Base-by-base conservation (phyloP, 176 grass and related monocot genomes). In the Oryza nivara region DNA sequence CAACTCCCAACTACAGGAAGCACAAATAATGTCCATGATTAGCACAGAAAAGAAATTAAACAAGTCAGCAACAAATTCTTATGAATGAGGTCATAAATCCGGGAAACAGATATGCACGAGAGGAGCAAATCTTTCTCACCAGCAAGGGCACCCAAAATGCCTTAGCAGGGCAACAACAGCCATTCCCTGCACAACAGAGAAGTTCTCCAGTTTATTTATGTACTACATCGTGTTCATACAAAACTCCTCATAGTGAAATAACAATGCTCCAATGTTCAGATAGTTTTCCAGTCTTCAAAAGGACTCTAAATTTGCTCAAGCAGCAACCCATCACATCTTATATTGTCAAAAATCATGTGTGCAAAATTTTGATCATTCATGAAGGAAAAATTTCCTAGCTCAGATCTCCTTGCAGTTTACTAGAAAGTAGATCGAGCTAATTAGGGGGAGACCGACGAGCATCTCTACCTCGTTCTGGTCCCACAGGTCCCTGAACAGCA, bases 101-200 rank as follows among this genome's bases (percentile, higher is more conserved):
- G 5, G 28, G 49, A 4, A 76, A 76, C 36, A n/a, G 0, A 86
- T 68, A 30, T 47, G 19, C 71, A 47, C 8, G 72, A 34, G 19
- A 47, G 19, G 14, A 79, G 22, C 23, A 14, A 14, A 52, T 49
- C 68, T 58, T 15, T 17, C 44, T 86, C 61, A 80, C 84, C 84
- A 64, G 84, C 91, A 92, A 78, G 83, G 67, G 70, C 92, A 95
- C 44, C 92, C 89, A 76, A 97, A 97, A 88, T 97, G 90, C 79
- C 95, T 92, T 65, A 95, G 80, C 84, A 95, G 85, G 11, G 85
- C 95, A 9, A 95, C 90, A 0, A 97, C 86, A 25, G 95, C 89
- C 74, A 97, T 79, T 83, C 89, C 95, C 95, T 93, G 84, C 58
- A 85, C 36, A 86, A 74, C 46, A 93, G 38, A 1, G 4, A 67